Evolutionary conservation across 345 rosid genomes (phyloP), one percentile per base, ranked within the genome.

Genomic region (Syzygium aqueum): DNA sequence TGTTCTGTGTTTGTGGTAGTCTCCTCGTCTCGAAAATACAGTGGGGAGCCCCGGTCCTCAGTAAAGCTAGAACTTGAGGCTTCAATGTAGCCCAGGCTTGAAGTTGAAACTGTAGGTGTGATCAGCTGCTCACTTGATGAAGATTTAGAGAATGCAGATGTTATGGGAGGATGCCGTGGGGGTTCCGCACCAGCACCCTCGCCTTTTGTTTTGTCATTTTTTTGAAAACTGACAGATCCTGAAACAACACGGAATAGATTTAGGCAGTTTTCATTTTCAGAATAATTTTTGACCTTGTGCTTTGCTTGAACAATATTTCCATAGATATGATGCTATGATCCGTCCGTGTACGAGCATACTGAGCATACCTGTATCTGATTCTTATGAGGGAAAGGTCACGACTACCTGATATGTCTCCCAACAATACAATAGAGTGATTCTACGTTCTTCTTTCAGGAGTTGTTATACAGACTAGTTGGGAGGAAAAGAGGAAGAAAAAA

Each of bases 41-140:
- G 28, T 17, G 89, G 33, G 52, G 89, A 86, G 22, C 52, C 40
- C 88, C 86, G 90, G 43, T 86, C 54, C 63, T 87, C 91, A 23
- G 88, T 65, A 85, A 84, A 77, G 54, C 89, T 63, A 7, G 93
- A 90, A 88, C 88, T 52, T 11, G 86, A 88, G 84, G 89, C 87
- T 85, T 86, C 89, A 46, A 53, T 52, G 61, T 84, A 86, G 21
- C 77, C 89, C 25, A 13, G 43, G 53, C 82, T 85, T 6, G 89
- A 77, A 40, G 88, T 56, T 27, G 89, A 87, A 77, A 85, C 30
- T 4, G 51, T 56, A 3, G 80, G 33, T 21, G 78, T 57, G 30
- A 85, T 84, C 40, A 85, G 61, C 78, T 89, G 89, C 65, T 89
- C 90, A 50, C 85, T 85, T 63, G 93, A 86, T 19, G 87, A 88